phyloP scores from a whole-genome alignment of 345 rosid genomes.

The Lumnitzera littorea region DNA sequence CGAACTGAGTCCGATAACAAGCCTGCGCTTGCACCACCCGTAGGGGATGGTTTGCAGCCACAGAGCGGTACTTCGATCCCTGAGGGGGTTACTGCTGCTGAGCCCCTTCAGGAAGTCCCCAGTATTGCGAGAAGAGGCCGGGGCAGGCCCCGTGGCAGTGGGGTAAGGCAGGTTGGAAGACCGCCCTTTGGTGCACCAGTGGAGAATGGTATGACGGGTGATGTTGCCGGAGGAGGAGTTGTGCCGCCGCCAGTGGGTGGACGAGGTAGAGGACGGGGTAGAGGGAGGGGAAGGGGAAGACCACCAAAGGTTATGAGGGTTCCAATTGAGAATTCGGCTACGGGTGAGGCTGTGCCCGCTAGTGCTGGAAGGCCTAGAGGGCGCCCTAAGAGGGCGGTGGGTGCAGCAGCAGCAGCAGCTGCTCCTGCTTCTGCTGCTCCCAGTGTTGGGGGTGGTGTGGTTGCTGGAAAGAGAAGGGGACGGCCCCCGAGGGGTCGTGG shows the following conservation, averaged over 20 bases:
- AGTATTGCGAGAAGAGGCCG: not conserved
- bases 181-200: constrained; percentile 10
- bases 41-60: not conserved
- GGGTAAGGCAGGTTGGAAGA: no score
- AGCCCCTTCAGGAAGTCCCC: no score
- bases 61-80: no score
- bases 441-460: not conserved
- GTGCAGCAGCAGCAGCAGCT: not conserved
- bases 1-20: not conserved
- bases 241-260: no score
- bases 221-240: no score
- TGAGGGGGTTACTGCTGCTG: no score
- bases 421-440: not conserved
- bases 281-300: constrained; percentile 11
- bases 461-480: constrained; percentile 30
- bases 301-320: constrained; percentile 20
- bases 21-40: not conserved
- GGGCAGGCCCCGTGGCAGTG: not conserved
- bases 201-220: constrained; percentile 16
- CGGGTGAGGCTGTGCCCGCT: constrained; percentile 17
- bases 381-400: constrained; percentile 38
- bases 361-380: constrained; percentile 37
- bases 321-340: constrained; percentile 23
- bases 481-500: constrained; percentile 42
- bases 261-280: no score